phyloP scores from a whole-genome alignment of 163 green algal species.

The Chlorella variabilis region DNA sequence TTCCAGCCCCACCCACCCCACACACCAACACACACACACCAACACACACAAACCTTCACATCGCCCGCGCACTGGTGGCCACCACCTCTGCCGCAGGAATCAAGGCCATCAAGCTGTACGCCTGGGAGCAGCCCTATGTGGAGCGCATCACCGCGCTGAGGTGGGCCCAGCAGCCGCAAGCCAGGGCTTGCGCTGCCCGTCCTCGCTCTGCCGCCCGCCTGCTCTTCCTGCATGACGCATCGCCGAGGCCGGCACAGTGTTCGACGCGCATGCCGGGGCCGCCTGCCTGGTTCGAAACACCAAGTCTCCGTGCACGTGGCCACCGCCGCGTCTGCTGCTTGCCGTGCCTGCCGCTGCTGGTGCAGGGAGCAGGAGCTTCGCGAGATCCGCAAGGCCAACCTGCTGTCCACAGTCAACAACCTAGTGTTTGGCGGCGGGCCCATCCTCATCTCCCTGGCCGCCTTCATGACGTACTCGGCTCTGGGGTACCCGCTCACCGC shows the following conservation, averaged over 20 bases:
- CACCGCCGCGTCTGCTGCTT: no score
- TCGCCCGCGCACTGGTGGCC: no score
- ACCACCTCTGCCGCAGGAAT: constrained; percentile 81
- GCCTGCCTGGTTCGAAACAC: no score
- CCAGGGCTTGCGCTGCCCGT: no score
- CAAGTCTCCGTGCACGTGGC: no score
- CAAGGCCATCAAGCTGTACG: constrained; percentile 98
- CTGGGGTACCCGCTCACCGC: constrained; percentile 78
- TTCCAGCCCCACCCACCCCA: neutral
- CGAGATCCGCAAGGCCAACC: constrained; percentile 58
- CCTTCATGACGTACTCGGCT: constrained; percentile 71
- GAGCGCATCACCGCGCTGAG: constrained; percentile 77
- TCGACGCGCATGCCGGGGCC: no score
- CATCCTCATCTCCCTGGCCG: constrained; percentile 59
- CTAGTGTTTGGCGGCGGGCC: constrained; percentile 53
- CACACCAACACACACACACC: neutral
- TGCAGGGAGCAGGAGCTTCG: constrained; percentile 73
- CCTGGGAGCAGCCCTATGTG: constrained; percentile 91
- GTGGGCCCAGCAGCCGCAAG: no score
- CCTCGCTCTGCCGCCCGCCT: no score
- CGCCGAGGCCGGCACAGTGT: no score
- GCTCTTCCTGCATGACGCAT: no score
- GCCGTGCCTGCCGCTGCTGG: neutral
- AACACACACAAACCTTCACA: no score
- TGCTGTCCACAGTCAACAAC: constrained; percentile 62